Percentiles rank a stretch among this genome's conserved stretches.
Evolutionary conservation across 208 protist species (phyloP).

Genomic region (Crithidia mellificae): DNA sequence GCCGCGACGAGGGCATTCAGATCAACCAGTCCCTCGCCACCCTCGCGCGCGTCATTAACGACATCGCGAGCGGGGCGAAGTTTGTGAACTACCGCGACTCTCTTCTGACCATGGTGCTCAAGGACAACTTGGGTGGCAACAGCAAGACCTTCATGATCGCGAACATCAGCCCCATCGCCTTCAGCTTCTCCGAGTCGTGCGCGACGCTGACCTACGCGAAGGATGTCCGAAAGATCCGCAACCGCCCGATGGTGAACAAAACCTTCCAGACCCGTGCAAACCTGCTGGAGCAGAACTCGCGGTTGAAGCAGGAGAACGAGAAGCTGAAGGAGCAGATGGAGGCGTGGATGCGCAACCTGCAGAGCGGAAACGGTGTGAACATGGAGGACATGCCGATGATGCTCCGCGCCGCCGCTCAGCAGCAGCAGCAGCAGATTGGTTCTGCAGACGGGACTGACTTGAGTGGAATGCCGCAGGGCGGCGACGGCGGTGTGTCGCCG

Average conservation of each 20-base stretch:
- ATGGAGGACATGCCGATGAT: constrained; percentile 4
- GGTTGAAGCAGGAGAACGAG: constrained; percentile 66
- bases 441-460: neutral
- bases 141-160: constrained; percentile 94
- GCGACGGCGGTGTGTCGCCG: neutral
- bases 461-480: too few species aligned
- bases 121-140: constrained; percentile 88
- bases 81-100: constrained; percentile 94
- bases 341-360: constrained; percentile 32
- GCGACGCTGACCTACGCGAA: constrained; percentile 71
- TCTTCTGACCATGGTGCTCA: constrained; percentile 92
- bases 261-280: constrained; percentile 87
- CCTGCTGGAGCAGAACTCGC: constrained; percentile 68
- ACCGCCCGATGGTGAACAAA: constrained; percentile 91
- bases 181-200: constrained; percentile 74
- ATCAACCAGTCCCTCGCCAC: constrained; percentile 90
- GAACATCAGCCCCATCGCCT: constrained; percentile 78
- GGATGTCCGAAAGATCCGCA: constrained; percentile 74
- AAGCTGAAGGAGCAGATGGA: constrained; percentile 70
- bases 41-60: constrained; percentile 85
- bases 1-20: constrained; percentile 80
- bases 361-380: constrained; percentile 6
- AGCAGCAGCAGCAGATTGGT: constrained; percentile 9
- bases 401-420: too few species aligned
- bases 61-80: constrained; percentile 68